Evolutionary conservation across 495 filamentous ascomycete genomes (phyloP).

Genomic region (Podospora conica): DNA sequence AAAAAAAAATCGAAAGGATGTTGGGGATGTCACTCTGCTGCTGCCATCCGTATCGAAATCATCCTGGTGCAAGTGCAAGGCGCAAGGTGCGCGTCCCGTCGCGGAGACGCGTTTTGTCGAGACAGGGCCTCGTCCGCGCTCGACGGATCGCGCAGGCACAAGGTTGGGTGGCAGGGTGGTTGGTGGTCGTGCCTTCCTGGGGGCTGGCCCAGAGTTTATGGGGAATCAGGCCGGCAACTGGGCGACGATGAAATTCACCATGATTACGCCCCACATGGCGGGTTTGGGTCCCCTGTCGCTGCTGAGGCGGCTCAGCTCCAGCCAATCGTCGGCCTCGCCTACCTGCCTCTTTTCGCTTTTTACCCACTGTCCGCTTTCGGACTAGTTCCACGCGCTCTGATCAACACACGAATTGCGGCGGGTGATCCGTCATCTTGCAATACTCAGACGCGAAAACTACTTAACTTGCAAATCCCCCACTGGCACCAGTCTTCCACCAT

Average conservation of each 20-base stretch:
- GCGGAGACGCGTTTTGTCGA: not conserved
- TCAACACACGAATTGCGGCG: conserved; percentile 27
- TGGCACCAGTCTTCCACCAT: conserved; percentile 31
- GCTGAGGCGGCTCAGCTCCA: not conserved
- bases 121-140: not conserved
- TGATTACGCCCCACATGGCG: not conserved
- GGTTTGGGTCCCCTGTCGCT: not conserved
- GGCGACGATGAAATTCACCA: not conserved
- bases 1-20: not conserved
- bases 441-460: conserved; percentile 47
- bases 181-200: not conserved
- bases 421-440: conserved; percentile 44
- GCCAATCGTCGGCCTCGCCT: conserved; percentile 16
- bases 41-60: not conserved
- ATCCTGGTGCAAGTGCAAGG: no score
- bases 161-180: not conserved
- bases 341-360: conserved; percentile 13
- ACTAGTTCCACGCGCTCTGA: conserved; percentile 36
- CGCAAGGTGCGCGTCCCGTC: not conserved
- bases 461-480: conserved; percentile 45
- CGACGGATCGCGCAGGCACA: not conserved
- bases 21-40: not conserved
- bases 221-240: not conserved
- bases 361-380: conserved; percentile 26
- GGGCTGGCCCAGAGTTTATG: not conserved